phyloP scores from a whole-genome alignment of 2,329 filamentous ascomycete species.

The Alternaria sp. region DNA sequence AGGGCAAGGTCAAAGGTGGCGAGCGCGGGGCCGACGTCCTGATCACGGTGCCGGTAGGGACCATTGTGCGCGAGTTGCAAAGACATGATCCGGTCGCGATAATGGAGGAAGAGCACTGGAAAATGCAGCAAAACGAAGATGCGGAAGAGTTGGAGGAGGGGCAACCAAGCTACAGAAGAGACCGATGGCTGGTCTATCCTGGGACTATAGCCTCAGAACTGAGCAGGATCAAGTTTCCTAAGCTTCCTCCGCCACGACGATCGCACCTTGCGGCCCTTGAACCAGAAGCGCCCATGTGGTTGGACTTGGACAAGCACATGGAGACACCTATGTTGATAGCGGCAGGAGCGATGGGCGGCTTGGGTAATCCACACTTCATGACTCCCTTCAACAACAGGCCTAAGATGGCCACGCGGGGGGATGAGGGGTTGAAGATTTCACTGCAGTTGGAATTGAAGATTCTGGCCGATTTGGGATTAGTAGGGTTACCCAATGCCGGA shows the following conservation, averaged over 20 bases:
- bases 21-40: slow-evolving; percentile 86
- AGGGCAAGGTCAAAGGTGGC: slow-evolving; percentile 77
- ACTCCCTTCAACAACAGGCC: slow-evolving; percentile 78
- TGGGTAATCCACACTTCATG: slow-evolving; percentile 94
- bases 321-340: slow-evolving; percentile 85
- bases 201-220: slow-evolving; percentile 78
- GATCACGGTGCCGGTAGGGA: slow-evolving; percentile 91
- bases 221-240: slow-evolving; percentile 66
- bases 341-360: slow-evolving; percentile 84
- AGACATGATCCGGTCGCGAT: slow-evolving; percentile 80
- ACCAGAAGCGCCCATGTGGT: slow-evolving; percentile 73
- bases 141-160: slow-evolving; percentile 41
- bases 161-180: slow-evolving; percentile 58
- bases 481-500: slow-evolving; percentile 93
- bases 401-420: slow-evolving; percentile 88
- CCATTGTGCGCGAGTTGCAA: slow-evolving; percentile 83
- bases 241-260: slow-evolving; percentile 64
- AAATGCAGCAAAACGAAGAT: slow-evolving; percentile 35
- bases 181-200: slow-evolving; percentile 89
- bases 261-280: slow-evolving; percentile 71
- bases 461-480: slow-evolving; percentile 91
- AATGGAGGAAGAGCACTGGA: slow-evolving; percentile 60
- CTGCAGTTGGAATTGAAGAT: slow-evolving; percentile 93
- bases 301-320: slow-evolving; percentile 72
- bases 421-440: slow-evolving; percentile 78